Evolutionary conservation across 1,284 basidiomycete genomes (phyloP), one percentile per base, ranked within the genome.

Genomic region (Melampsora larici-populina): DNA sequence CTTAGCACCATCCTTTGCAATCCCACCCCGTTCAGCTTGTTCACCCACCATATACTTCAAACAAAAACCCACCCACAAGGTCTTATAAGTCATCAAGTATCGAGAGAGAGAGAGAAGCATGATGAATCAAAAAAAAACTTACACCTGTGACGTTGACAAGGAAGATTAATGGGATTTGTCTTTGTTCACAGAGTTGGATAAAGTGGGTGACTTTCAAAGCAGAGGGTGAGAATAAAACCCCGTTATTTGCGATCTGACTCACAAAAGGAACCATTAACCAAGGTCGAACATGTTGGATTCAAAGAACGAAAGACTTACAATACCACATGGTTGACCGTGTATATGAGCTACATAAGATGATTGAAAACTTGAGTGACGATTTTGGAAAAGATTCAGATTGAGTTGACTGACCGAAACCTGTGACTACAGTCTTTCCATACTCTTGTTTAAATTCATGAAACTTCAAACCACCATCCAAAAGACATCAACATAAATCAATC

Each of bases 371-470:
- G 2, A 26, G 3, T 11, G 21, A 51, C 17, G 17, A 24, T 1
- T 40, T 17, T 17, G 1, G 24, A 46, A 46, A 17, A 73, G 66
- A 60, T 11, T 11, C 71, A 9, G 15, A 9, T 29, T 21, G 67
- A 26, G 40, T 26, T 13, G 18, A 86, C 87, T 80, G 81, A 92
- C 83, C 82, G 62, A 84, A 85, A 7, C 84, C 93, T 8, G 94
- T 97, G 73, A 97, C 88, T 78, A 97, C 89, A 0, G 93, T 96
- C 67, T 90, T 86, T n/a, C 83, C 94, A 82, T 96, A 97, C 82
- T 94, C 93, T 84, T 91, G 92, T 87, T 97, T 97, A 87, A 96
- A 97, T 84, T 97, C 94, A 80, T 93, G 88, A 84, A 97, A 95
- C 78, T 90, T 36, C 36, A 36, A 36, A 3, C 36, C 36, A 3